Evolutionary conservation across 306 rosid genomes (phyloP), one percentile per base, ranked within the genome.

Genomic region (Dicorynia guianensis): DNA sequence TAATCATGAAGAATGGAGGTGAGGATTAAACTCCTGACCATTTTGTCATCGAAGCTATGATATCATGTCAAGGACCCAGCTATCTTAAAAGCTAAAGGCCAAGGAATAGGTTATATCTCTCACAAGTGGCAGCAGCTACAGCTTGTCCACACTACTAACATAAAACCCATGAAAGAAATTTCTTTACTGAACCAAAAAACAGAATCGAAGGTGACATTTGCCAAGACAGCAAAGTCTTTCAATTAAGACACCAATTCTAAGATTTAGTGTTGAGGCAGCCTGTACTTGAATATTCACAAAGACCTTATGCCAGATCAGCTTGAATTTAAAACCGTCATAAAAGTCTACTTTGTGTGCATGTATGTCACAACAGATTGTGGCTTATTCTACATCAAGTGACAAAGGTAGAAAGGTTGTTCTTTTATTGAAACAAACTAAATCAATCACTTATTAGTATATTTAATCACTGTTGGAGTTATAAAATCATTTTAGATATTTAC

Each of bases 291-390:
- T 15, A 15, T 15, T 35, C 19, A 25, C 46, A 50, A 68, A 68
- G 15, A 34, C 9, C n/a, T 68, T 48, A 35, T 50, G 47, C 17
- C 17, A 67, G 34, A 68, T 36, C 33, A 68, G 39, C 74, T 68
- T 33, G 61, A 20, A 46, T 30, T 46, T 47, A 25, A 65, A 44
- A 46, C 55, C 20, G 39, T 20, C 20, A 6, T 6, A 20, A 44
- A 43, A 33, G 33, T 20, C 25, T 47, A 20, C 12, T 30, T 54
- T 11, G 8, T 33, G 8, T 13, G 39, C 4, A 4, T 47, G 40
- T 65, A 52, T 5, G 13, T 46, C 4, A 13, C 72, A 52, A 67
- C 11, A 40, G 59, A 20, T 8, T 68, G 35, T 40, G 15, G 63
- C 64, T 36, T 5, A 53, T 33, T 64, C 38, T 64, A 13, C 18